Base-by-base conservation (phyloP, 2,329 filamentous ascomycete species). In the Xylogone sp. region DNA sequence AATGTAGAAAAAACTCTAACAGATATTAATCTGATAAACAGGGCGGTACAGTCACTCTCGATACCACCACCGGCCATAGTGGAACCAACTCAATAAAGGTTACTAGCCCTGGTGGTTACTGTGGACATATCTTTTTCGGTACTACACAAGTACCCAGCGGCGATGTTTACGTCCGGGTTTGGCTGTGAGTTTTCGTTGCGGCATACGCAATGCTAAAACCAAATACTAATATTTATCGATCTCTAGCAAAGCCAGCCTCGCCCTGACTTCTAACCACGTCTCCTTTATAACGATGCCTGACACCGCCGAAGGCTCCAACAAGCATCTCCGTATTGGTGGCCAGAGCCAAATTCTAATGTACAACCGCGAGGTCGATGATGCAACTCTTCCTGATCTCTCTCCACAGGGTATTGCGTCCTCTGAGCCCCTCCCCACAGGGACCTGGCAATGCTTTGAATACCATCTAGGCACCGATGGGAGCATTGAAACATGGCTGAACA, bases 241-340 rank as follows among this genome's bases (percentile, higher is more conserved):
- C 51, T 62, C 6, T 46, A 82, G 80, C 46, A 81, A 82, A 68
- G 72, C 78, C 2, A 71, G 74, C 46, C 81, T 76, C 57, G 74
- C 81, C 50, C 68, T 84, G n/a, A 82, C 78, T 6, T 73, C 75
- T 65, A 72, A 76, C 19, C 81, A 84, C 67, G 78, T 84, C 55
- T 75, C 78, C 45, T 84, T 84, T 71, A 83, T 84, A 68, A 83
- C 80, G 19, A 83, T 84, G 79, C 76, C 79, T 2, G 81, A 84
- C 67, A 69, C 78, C 0, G 71, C 77, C 2, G 78, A 79, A 53
- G 78, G 75, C 53, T 64, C 65, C 43, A 75, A 76, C 49, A 83
- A 84, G 67, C 79, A 84, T 59, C 77, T 84, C 27, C 79, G 81
- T 51, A 82, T 84, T 53, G 80, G 81, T 43, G 81, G 80, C 4